phyloP scores from a whole-genome alignment of 352 stramenopile genomes.

The Phytophthora parvispora region DNA sequence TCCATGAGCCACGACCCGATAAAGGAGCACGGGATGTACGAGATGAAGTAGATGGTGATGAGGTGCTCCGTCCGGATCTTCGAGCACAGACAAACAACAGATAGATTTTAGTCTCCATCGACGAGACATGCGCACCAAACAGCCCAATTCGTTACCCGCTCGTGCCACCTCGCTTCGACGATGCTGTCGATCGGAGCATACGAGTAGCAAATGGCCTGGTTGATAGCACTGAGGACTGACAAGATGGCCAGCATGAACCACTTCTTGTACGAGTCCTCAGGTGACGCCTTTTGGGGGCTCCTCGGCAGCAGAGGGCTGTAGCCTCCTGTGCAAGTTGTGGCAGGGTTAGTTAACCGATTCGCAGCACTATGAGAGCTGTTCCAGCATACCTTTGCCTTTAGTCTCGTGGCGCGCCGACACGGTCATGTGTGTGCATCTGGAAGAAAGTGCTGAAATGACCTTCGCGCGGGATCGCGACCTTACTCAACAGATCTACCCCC shows the following conservation, averaged over 20 bases:
- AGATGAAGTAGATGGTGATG: constrained; percentile 82
- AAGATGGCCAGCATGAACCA: background rate
- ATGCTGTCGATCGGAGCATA: constrained; percentile 72
- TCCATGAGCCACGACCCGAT: constrained; percentile 84
- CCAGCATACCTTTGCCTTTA: background rate
- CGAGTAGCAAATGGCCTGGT: constrained; percentile 72
- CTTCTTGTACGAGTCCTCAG: background rate
- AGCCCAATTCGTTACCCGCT: constrained; percentile 37
- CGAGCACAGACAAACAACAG: background rate
- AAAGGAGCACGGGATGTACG: constrained; percentile 84
- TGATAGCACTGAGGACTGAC: constrained; percentile 17
- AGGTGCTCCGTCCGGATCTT: constrained; percentile 76
- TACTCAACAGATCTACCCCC: background rate
- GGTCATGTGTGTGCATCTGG: background rate
- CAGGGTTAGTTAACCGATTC: too few species aligned
- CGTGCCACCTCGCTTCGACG: constrained; percentile 56
- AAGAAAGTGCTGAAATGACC: background rate
- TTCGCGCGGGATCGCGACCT: background rate
- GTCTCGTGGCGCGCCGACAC: background rate
- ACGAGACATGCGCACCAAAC: background rate
- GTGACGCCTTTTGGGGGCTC: background rate
- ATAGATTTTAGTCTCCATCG: background rate
- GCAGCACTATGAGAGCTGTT: too few species aligned
- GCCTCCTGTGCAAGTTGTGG: background rate
- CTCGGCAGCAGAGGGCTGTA: background rate